Evolutionary conservation across 306 rosid species (phyloP).

Genomic region (Fragaria iinumae): DNA sequence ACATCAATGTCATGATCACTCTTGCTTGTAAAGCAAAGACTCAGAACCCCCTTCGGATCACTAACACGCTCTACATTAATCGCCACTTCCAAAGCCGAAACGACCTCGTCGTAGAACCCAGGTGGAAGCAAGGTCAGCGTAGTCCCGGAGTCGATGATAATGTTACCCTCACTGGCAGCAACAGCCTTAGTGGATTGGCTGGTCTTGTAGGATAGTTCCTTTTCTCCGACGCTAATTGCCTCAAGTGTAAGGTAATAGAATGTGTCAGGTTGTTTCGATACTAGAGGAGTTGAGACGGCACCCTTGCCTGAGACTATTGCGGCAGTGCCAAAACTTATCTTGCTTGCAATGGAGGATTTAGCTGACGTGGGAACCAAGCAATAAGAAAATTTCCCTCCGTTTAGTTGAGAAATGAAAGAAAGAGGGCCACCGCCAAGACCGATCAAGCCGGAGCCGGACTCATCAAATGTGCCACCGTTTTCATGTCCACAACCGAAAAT

Average conservation of each 20-base stretch:
- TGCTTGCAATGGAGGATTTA: slow-evolving; percentile 17
- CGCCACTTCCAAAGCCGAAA: slow-evolving; percentile 18
- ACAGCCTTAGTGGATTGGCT: background rate
- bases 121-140: slow-evolving; percentile 37
- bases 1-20: slow-evolving; percentile 2
- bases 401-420: slow-evolving; percentile 54
- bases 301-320: slow-evolving; percentile 20
- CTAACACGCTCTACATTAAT: slow-evolving; percentile 24
- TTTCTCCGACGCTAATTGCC: slow-evolving; percentile 45
- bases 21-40: slow-evolving; percentile 35
- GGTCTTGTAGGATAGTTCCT: slow-evolving; percentile 19
- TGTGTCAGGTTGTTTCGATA: background rate
- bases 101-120: slow-evolving; percentile 25
- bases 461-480: slow-evolving; percentile 38
- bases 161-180: slow-evolving; percentile 32
- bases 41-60: slow-evolving; percentile 34
- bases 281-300: slow-evolving; percentile 40
- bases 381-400: slow-evolving; percentile 45
- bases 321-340: slow-evolving; percentile 46
- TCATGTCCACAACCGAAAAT: slow-evolving; percentile 50
- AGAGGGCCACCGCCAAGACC: slow-evolving; percentile 53
- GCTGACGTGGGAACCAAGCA: slow-evolving; percentile 34
- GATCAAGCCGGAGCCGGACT: slow-evolving; percentile 41
- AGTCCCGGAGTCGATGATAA: slow-evolving; percentile 61
- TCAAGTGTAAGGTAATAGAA: slow-evolving; percentile 43